Percentiles rank a stretch among this genome's conserved stretches.
These are phyloP conservation scores for Aeschynomene evenia DNA, from an alignment of 306 rosid species.

Conservation along the genomic window DNA sequence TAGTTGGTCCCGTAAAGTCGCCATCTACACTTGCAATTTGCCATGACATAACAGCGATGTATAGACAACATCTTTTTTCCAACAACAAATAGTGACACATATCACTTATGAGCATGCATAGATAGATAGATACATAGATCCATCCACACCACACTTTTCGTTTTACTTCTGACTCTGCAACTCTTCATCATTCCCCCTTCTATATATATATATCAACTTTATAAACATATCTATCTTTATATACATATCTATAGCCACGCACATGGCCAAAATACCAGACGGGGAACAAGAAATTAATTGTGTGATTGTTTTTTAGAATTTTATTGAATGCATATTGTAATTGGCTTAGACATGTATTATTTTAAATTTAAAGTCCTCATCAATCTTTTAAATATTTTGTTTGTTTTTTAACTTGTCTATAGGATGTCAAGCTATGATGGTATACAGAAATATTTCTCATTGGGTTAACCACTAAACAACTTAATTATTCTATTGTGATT, in stretches of 20 bases:
- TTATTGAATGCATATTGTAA: neutral
- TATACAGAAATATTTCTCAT: too few species aligned
- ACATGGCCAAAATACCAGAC: neutral
- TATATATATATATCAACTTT: too few species aligned
- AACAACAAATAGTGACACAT: slow-evolving; percentile 11
- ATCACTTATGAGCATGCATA: neutral
- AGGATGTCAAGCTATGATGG: too few species aligned
- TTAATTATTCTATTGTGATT: neutral
- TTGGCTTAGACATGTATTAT: neutral
- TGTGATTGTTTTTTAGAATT: neutral
- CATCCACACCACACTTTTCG: too few species aligned
- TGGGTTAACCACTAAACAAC: neutral
- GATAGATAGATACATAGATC: too few species aligned
- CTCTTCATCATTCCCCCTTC: too few species aligned
- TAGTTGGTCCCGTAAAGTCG: slow-evolving; percentile 22
- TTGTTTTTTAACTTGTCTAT: too few species aligned
- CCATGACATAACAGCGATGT: slow-evolving; percentile 24
- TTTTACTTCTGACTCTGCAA: neutral
- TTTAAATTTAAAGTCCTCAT: too few species aligned
- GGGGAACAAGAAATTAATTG: neutral
- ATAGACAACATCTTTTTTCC: neutral
- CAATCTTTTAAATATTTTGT: too few species aligned
- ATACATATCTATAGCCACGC: too few species aligned
- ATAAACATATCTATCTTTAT: too few species aligned
- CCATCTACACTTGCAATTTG: slow-evolving; percentile 28